Evolutionary conservation across 2,329 filamentous ascomycete genomes (phyloP), one percentile per base, ranked within the genome.

Genomic region (Podosphaera leucotricha): DNA sequence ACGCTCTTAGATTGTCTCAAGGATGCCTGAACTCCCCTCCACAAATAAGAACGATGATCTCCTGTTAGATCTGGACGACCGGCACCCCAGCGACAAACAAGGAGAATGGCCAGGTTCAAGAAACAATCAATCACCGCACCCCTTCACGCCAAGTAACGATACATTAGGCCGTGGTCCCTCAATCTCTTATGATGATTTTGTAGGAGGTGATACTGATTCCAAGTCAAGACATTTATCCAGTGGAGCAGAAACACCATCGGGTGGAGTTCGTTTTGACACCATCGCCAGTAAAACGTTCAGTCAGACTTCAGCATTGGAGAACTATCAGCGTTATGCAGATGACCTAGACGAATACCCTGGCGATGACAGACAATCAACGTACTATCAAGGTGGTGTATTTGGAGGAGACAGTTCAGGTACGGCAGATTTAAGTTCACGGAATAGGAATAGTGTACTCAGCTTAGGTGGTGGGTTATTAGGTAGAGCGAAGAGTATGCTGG

Each of bases 101-200:
- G 84, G 84, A 49, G 79, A 85, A 60, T 73, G 75, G 46, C 78
- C 85, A 42, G 73, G 79, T n/a, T 66, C 81, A 48, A 78, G 78
- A 59, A 85, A 93, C 59, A 80, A 92, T 52, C 76, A 86, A 51
- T 67, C 92, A 41, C 65, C 87, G 57, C 72, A 75, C 58, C 74
- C 74, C 51, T 33, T 33, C 11, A 33, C 28, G 28, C 28, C 28
- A n/a, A 33, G 13, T 55, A 75, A 79, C 57, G 72, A 81, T 51
- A 65, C 70, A 53, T 64, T 70, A 40, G 71, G 72, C 48, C 63
- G 75, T 46, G 80, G 87, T 52, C 82, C 85, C 43, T 94, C 86
- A 21, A 76, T 87, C 43, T 92, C 85, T 46, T 94, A 94, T 62
- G 87, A 94, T 67, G 80, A 90, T 55, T 95, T 94, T 60, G 78